Evolutionary conservation across 1,284 basidiomycete genomes (phyloP).

Genomic region (Tilletia setariae): DNA sequence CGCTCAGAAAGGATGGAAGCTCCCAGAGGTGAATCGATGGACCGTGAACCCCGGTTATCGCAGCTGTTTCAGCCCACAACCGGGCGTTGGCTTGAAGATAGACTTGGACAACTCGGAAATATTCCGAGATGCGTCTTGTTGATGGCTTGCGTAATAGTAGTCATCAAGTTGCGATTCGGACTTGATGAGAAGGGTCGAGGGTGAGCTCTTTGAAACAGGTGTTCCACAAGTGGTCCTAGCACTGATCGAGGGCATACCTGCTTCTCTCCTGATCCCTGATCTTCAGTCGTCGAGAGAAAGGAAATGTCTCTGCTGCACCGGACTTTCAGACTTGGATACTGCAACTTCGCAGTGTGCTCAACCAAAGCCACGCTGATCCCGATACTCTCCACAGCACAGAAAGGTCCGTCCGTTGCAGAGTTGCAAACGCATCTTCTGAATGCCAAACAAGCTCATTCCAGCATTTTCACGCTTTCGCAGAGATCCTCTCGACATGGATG

Average conservation of each 20-base stretch:
- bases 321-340: not conserved
- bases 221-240: not conserved
- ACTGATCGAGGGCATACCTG: too few relatives aligned
- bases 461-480: too few relatives aligned
- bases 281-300: not conserved
- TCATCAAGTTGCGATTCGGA: constrained; percentile 48
- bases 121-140: constrained; percentile 73
- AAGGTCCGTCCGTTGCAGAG: not conserved
- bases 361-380: not conserved
- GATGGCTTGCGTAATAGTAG: constrained; percentile 58
- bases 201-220: not conserved
- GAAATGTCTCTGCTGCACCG: not conserved
- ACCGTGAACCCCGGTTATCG: too few relatives aligned
- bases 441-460: too few relatives aligned
- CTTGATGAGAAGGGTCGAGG: constrained; percentile 37
- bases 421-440: not conserved
- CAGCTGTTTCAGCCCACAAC: too few relatives aligned
- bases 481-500: constrained; percentile 62
- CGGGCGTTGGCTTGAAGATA: not conserved
- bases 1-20: too few relatives aligned
- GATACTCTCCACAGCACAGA: not conserved
- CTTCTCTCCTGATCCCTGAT: not conserved
- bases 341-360: not conserved
- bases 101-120: not conserved
- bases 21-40: too few relatives aligned